Evolutionary conservation across 176 grass and related monocot genomes (phyloP), one percentile per base, ranked within the genome.

Genomic region (Pontederia paniculata): DNA sequence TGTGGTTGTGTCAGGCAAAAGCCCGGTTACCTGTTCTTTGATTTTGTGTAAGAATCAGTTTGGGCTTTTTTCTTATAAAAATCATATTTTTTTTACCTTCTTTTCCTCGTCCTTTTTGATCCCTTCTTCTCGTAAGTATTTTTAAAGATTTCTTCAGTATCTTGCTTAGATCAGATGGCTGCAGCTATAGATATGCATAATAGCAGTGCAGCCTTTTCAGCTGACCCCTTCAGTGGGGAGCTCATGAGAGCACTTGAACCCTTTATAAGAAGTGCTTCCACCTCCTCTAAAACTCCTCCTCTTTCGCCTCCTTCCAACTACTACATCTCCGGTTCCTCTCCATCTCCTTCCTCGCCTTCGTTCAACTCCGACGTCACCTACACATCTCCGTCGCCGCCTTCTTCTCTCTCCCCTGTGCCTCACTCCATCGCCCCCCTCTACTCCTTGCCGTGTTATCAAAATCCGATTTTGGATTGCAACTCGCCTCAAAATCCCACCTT

Each of bases 241-340:
- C 64, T 67, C n/a, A 53, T 67, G 49, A 44, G 11, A 44, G 64
- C 64, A 43, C 50, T 67, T 22, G 64, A 67, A 50, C 64, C 64
- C 53, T 67, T 67, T 53, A 67, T 67, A 31, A 23, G 14, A 22
- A 42, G 50, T 54, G 64, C 21, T 54, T 43, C 64, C 15, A 15
- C 17, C 0, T 52, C 47, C 28, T 21, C 22, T 16, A 25, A 17
- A 9, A 31, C 46, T 3, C 17, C 45, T 10, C 2, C 23, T 16
- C 44, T 47, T 0, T 10, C 62, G 2, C n/a, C 23, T 9, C 37
- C 62, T 9, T 10, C 47, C 46, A 50, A 16, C 9, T 16, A 9
- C 49, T 42, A 0, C 16, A 14, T 5, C 17, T 9, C 63, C n/a
- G 17, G 49, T 41, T 19, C 63, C 0, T 13, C 48, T 23, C 42